phyloP scores from a whole-genome alignment of 106 monocot genomes.

The Dactylorhiza incarnata region DNA sequence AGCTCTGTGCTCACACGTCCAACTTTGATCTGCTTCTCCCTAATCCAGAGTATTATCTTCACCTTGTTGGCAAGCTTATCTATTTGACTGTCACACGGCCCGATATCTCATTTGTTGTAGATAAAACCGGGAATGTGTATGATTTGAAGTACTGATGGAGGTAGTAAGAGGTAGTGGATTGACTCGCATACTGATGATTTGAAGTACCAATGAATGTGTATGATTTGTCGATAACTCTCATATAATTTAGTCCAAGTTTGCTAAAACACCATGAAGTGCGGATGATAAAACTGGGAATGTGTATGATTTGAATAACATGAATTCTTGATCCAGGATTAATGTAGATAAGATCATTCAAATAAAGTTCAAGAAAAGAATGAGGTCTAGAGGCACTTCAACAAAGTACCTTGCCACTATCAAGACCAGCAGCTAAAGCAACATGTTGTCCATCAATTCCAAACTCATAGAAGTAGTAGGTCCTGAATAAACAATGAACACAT shows the following conservation, averaged over 20 bases:
- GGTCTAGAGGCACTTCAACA: not conserved
- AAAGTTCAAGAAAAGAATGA: not conserved
- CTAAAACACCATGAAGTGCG: not conserved
- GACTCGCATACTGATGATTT: too few species aligned
- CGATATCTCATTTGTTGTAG: too few species aligned
- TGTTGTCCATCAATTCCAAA: constrained; percentile 67
- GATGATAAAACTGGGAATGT: not conserved
- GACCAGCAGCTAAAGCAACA: constrained; percentile 66
- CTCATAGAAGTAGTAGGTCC: constrained; percentile 96
- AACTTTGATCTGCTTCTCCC: too few species aligned
- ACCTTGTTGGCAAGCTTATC: too few species aligned
- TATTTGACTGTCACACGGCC: too few species aligned
- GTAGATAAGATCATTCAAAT: not conserved
- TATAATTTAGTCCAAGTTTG: too few species aligned
- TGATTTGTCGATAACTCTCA: too few species aligned
- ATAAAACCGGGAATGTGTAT: not conserved
- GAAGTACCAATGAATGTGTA: too few species aligned
- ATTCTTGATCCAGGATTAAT: not conserved
- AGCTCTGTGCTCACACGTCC: too few species aligned
- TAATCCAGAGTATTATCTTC: too few species aligned
- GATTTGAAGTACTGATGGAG: too few species aligned
- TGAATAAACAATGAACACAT: constrained; percentile 19
- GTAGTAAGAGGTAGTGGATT: too few species aligned
- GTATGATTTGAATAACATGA: not conserved
- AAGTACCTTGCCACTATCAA: constrained; percentile 77